Base-by-base conservation (phyloP, 129 eudicot genomes). In the Flaveria trinervia region DNA sequence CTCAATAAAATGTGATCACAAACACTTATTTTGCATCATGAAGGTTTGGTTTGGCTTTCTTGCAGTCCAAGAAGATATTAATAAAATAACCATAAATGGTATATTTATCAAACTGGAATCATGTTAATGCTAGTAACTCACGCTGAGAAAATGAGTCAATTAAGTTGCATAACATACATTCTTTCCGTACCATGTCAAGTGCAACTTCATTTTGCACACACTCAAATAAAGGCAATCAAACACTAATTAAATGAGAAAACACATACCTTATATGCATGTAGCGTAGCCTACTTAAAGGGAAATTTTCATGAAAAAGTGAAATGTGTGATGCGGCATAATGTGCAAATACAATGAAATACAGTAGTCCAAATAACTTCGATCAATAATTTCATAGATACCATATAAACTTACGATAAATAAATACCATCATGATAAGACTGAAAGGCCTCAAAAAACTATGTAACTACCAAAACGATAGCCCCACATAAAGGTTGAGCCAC, bases 121-220 rank as follows among this genome's bases (percentile, higher is more conserved):
- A 64, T 13, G 48, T 64, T 64, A 64, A 39, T 30, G 69, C 69
- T 64, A 16, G 45, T 33, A 64, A 64, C 45, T 30, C 33, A 64
- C 13, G 41, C 65, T 73, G 20, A 20, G 30, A 8, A 56, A 73
- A 55, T 14, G 25, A 56, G 46, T 13, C 55, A 74, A 74, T 22
- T 46, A 43, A 36, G 57, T 72, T 41, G 22, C 23, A 15, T 39
- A 39, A 13, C 44, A 43, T 43, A 12, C 41, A 22, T 9, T 60
- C 5, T 56, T 55, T 56, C 77, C 4, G 20, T 43, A 7, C 26
- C 33, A 33, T 17, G 22, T 55, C 23, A 55, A 55, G 66, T 33
- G 67, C 56, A 43, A 41, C 77, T 57, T 73, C 41, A 73, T 39
- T 73, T 18, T 9, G 43, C 54, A 73, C 23, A 18, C 7, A 23